These are phyloP conservation scores for Encephalitozoon romaleae DNA, from an alignment of 371 early-diverging fungal genomes.

Conservation along the genomic window DNA sequence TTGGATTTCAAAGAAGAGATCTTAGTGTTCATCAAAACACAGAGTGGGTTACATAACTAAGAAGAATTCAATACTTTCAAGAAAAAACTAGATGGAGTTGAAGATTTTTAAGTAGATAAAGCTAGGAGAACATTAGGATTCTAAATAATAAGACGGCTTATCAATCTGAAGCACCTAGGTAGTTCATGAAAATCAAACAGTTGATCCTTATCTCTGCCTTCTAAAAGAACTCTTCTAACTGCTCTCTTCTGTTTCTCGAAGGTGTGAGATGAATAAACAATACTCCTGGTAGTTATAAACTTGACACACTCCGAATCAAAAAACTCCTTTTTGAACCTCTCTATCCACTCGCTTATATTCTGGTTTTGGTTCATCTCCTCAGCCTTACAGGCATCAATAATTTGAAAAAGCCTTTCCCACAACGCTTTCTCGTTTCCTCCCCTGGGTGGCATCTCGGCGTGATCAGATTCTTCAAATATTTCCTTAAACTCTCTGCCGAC, in stretches of 20 bases:
- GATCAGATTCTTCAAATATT: not conserved
- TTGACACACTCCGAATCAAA: not conserved
- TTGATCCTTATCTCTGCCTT: not conserved
- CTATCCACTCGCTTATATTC: not conserved
- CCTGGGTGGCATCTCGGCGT: not conserved
- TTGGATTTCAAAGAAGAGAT: constrained; percentile 1
- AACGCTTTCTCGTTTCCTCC: not conserved
- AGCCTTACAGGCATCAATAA: not conserved
- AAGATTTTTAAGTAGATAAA: not conserved
- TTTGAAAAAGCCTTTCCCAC: not conserved
- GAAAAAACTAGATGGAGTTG: not conserved
- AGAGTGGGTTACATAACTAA: not conserved
- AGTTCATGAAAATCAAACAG: not conserved
- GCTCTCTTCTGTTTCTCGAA: not conserved
- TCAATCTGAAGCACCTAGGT: not conserved
- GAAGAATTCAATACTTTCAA: not conserved
- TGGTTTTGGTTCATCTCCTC: not conserved
- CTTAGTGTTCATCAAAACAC: not conserved
- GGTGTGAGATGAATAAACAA: not conserved
- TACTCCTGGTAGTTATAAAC: not conserved
- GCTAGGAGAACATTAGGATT: not conserved
- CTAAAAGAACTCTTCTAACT: not conserved
- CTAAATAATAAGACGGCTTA: not conserved
- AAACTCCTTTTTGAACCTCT: not conserved
- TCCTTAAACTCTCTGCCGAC: not conserved